Evolutionary conservation across 2,329 filamentous ascomycete genomes (phyloP).

Genomic region (Penicillium brasilianum): DNA sequence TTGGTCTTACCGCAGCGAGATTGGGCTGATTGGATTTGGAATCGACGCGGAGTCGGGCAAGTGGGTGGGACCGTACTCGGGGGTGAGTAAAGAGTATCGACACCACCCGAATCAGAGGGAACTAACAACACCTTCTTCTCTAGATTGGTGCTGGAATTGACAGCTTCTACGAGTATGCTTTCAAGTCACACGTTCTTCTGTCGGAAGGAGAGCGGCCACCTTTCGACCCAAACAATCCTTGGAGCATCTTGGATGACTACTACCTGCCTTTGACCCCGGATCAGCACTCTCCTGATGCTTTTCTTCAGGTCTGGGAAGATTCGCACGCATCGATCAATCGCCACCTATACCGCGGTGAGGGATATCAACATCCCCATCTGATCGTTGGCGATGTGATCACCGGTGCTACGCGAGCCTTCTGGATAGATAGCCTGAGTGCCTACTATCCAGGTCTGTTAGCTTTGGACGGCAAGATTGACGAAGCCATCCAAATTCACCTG

Average conservation of each 20-base stretch:
- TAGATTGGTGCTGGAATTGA: constrained; percentile 92
- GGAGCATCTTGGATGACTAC: constrained; percentile 64
- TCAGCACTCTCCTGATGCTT: constrained; percentile 75
- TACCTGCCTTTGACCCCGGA: constrained; percentile 67
- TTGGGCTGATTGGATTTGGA: constrained; percentile 86
- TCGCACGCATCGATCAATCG: constrained; percentile 86
- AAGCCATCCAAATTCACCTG: constrained; percentile 87
- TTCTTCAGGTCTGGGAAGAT: constrained; percentile 81
- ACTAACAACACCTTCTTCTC: constrained; percentile 13
- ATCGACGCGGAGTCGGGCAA: constrained; percentile 89
- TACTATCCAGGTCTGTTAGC: constrained; percentile 91
- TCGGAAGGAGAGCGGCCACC: constrained; percentile 66
- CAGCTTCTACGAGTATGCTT: constrained; percentile 97
- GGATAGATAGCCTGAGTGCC: constrained; percentile 94
- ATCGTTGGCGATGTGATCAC: constrained; percentile 87
- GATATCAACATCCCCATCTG: constrained; percentile 86
- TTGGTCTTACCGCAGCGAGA: constrained; percentile 84
- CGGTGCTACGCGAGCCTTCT: constrained; percentile 84
- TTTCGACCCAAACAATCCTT: constrained; percentile 46
- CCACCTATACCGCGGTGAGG: constrained; percentile 79
- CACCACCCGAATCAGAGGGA: background rate
- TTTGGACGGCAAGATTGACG: constrained; percentile 85
- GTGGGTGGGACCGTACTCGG: constrained; percentile 88
- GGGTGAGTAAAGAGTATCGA: constrained; percentile 48
- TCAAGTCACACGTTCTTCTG: constrained; percentile 90